Base-by-base conservation (phyloP, 441 rosid genomes). In the Manihot esculenta region DNA sequence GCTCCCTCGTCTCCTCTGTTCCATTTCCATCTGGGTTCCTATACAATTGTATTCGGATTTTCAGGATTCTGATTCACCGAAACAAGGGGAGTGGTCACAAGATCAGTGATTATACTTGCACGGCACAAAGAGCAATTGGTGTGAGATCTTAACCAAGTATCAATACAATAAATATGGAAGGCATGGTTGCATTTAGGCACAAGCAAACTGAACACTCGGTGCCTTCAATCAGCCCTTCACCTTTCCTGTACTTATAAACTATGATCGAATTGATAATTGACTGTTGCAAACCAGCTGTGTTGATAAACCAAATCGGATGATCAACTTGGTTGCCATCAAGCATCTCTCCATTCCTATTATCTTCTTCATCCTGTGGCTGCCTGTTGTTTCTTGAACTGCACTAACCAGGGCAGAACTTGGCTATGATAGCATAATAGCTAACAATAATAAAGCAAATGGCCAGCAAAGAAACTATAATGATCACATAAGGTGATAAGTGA, bases 91-190 rank as follows among this genome's bases (percentile, higher is more conserved):
- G 62, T 51, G 47, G 70, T 38, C 53, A 56, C 67, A 5, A 58
- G 18, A 26, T 69, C 84, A 18, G 61, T 62, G 51, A 88, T 79
- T 23, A 92, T 82, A 73, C 84, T 83, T 1, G 97, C 84, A 20
- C 98, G 89, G 33, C 99, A 94, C 60, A 94, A 84, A 0, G 97
- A 97, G 68, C 99, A 94, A 48, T 94, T 94, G 5, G 84, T 87
- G 75, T 90, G 98, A 57, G 88, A 87, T 45, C 87, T 76, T 3
- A 94, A 72, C 99, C 99, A 94, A 1, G 89, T 88, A 57, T 77
- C 97, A 67, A 94, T 89, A 35, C 99, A 94, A 48, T 87, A 85
- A 3, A 91, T 80, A 59, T 94, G 99, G 68, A 94, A 94, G 17
- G 89, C 99, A 61, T 94, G 98, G 78, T 80, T 88, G 35, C 99